phyloP scores from a whole-genome alignment of 805 yeast species.

The Yarrowia sp. region DNA sequence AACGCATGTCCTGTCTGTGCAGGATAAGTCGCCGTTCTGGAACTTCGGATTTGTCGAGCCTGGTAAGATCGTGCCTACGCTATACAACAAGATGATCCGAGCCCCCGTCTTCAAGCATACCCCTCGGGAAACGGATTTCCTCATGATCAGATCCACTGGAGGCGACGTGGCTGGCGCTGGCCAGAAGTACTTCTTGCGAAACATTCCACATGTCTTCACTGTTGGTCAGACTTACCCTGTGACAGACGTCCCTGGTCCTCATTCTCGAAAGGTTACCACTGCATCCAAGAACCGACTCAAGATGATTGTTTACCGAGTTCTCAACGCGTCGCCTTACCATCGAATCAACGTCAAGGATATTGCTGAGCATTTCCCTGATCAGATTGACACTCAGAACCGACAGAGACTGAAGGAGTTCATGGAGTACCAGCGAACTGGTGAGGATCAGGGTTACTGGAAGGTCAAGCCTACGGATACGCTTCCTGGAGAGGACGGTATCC shows the following conservation, averaged over 20 bases:
- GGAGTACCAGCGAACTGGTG: constrained; percentile 94
- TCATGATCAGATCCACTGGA: constrained; percentile 76
- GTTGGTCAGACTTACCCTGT: constrained; percentile 95
- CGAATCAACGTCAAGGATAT: constrained; percentile 84
- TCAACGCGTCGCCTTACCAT: constrained; percentile 70
- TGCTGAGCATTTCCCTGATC: constrained; percentile 91
- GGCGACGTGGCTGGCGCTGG: constrained; percentile 50
- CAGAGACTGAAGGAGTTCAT: constrained; percentile 94
- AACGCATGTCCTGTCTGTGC: constrained; percentile 92
- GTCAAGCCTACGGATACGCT: constrained; percentile 63
- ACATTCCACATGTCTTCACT: constrained; percentile 68
- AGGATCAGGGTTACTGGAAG: constrained; percentile 94
- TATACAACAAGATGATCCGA: constrained; percentile 85
- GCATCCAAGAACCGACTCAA: constrained; percentile 86
- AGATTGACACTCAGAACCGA: constrained; percentile 94
- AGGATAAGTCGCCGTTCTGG: constrained; percentile 97
- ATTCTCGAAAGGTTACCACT: constrained; percentile 91
- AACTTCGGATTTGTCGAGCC: constrained; percentile 95
- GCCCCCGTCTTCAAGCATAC: constrained; percentile 95
- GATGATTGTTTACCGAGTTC: constrained; percentile 87
- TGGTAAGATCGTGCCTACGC: constrained; percentile 89
- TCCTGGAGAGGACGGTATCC: constrained; percentile 71
- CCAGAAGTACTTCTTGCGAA: constrained; percentile 65
- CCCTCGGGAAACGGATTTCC: constrained; percentile 70
- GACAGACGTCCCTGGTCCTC: constrained; percentile 95